Evolutionary conservation across 164 flowering plant genomes (phyloP), one percentile per base, ranked within the genome.

Genomic region (Brasenia schreberi): DNA sequence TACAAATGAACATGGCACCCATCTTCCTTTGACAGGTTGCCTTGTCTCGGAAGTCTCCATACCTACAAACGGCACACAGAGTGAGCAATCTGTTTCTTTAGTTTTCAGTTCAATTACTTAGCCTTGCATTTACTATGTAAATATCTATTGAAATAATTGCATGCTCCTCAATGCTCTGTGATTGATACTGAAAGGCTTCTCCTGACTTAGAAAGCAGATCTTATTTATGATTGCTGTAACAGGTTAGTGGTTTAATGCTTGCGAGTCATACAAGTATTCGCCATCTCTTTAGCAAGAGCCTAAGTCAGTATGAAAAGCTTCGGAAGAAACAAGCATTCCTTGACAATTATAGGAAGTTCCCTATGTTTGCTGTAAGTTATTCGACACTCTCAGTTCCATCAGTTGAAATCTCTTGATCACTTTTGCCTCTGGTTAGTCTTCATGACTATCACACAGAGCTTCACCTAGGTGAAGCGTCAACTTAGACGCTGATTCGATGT

Each of bases 201-300:
- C 39, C 39, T 33, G 39, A 33, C 39, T 1, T 33, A 33, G 39
- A 33, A 33, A 33, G 39, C 39, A 33, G 39, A 33, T 33, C 39
- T 33, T 33, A 33, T 33, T 33, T 33, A 33, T 33, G 3, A 49
- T 49, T 49, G 9, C 56, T 49, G 56, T 33, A 33, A 49, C 69
- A 92, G 98, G 99, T 95, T 66, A 92, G 98, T 75, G 98, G 99
- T 71, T 90, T 95, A 23, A 95, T 95, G 99, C 79, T 95, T 3
- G 99, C 98, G 23, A 92, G 97, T 74, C 97, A 95, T 76, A 95
- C 99, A 67, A 91, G 97, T 49, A 95, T 95, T 67, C 76, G 99
- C 42, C 99, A 95, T 71, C 90, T 95, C 63, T 95, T 95, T 79
- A 86, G 92, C 84, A 92, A 87, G 80, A 88, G 94, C 66, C 76